Evolutionary conservation across 495 filamentous ascomycete species (phyloP), one percentile per base, ranked within the genome.

Genomic region (Stereocaulon alpinum): DNA sequence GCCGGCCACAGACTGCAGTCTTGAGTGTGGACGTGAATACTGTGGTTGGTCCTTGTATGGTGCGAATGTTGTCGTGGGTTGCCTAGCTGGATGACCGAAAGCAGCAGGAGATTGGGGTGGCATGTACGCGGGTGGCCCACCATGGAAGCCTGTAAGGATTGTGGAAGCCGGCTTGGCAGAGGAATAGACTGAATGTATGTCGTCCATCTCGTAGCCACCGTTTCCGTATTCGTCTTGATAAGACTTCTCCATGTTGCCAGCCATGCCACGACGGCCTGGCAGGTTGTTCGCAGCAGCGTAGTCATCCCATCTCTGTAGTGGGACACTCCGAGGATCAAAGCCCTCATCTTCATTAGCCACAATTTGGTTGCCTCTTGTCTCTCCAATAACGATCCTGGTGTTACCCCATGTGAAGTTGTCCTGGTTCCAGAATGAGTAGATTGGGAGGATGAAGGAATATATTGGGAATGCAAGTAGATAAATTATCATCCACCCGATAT

Each of bases 381-480:
- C 93, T 40, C 88, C 91, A 63, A 97, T 86, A 67, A 98, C 93
- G 61, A 98, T 83, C 78, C 94, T 91, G 0, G 93, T 98, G 71
- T 88, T 97, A 80, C 93, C 93, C 93, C 93, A 98, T 7, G 84
- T 81, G 77, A 98, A 98, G 73, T 98, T 89, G 73, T 98, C 93
- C 71, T 95, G 90, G 68, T 95, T 92, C 93, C 93, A 98, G 84
- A 98, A 98, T 0, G 93, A 94, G 76, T 96, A 98, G 64, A 98
- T 73, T 0, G 93, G 93, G 7, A 98, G 80, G 57, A 96, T 68
- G 67, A 98, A 91, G 17, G 85, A 91, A 75, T 91, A 96, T 65
- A 98, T 86, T 0, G 94, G 94, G 78, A 87, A 96, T 1, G 93
- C 94, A 9, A 91, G 64, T 62, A 98, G 79, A 71, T 98, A 98